Evolutionary conservation across 257 asterid species (phyloP).

Genomic region (Echium plantagineum): DNA sequence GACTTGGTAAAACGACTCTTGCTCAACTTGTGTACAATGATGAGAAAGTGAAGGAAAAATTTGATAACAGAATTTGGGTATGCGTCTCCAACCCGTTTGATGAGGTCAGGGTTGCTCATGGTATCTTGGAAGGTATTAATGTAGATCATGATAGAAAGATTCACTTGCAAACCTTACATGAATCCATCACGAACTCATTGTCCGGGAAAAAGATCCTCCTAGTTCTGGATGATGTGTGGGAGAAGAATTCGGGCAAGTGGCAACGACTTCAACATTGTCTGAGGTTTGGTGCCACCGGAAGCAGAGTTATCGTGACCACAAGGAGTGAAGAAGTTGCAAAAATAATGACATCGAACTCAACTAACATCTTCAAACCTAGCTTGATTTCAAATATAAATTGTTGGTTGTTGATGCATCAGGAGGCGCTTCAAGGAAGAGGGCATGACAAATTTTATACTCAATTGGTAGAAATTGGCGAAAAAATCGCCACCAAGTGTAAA

Average conservation of each 20-base stretch:
- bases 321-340: constrained; percentile 14
- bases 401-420: constrained; percentile 16
- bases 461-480: constrained; percentile 13
- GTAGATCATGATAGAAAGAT: neutral
- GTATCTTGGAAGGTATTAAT: constrained; percentile 5
- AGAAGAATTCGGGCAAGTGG: constrained; percentile 23
- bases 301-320: constrained; percentile 19
- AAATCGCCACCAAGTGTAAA: constrained; percentile 18
- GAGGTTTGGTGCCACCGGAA: constrained; percentile 15
- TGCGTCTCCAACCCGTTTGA: constrained; percentile 1
- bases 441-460: too few species aligned
- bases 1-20: neutral
- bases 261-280: constrained; percentile 3
- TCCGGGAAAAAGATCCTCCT: constrained; percentile 12
- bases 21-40: neutral
- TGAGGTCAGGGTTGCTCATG: constrained; percentile 6
- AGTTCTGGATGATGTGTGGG: constrained; percentile 23
- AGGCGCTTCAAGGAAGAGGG: constrained; percentile 6
- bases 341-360: constrained; percentile 8
- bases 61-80: neutral
- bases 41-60: neutral
- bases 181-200: too few species aligned
- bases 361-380: too few species aligned
- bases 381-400: constrained; percentile 15
- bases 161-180: too few species aligned